These are phyloP conservation scores for Thalassiosira mediterranea DNA, from an alignment of 352 stramenopile species.

Conservation along the genomic window DNA sequence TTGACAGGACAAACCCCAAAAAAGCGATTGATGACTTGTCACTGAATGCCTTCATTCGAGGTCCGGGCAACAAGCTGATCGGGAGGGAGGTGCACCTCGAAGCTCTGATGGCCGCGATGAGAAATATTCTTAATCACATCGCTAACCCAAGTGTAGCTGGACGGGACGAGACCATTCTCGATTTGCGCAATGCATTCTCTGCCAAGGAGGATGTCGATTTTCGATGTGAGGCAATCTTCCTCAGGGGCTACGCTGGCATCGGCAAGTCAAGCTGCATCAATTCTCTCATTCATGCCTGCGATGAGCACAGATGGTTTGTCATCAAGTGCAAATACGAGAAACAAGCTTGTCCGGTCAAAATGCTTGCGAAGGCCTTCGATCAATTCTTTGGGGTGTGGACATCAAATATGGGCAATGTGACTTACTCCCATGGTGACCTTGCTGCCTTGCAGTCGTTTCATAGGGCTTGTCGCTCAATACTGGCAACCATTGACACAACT, in stretches of 20 bases:
- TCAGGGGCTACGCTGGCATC: constrained; percentile 15
- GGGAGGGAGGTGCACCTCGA: constrained; percentile 23
- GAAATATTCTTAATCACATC: too few relatives aligned
- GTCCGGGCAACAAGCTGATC: constrained; percentile 10
- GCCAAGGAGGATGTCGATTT: background rate
- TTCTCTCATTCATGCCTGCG: constrained; percentile 5
- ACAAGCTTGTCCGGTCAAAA: constrained; percentile 3
- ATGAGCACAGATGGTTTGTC: constrained; percentile 26
- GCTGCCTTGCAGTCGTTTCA: background rate
- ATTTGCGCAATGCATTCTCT: background rate
- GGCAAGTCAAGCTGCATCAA: constrained; percentile 17
- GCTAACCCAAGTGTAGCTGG: too few relatives aligned
- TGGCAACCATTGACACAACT: background rate
- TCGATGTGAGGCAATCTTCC: constrained; percentile 13
- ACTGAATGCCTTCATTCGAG: constrained; percentile 5
- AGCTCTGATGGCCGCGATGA: constrained; percentile 6
- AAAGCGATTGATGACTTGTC: constrained; percentile 15
- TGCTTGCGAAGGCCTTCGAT: constrained; percentile 16
- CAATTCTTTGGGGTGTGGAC: constrained; percentile 23
- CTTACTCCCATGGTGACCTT: background rate
- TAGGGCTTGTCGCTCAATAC: background rate
- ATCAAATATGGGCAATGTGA: background rate
- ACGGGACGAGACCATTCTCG: background rate
- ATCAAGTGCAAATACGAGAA: constrained; percentile 35
- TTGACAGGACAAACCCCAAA: constrained; percentile 17